Percentiles rank a stretch among this genome's conserved stretches.
These are phyloP conservation scores for Plasmodium relictum DNA, from an alignment of 169 alveolate species.

Conservation along the genomic window DNA sequence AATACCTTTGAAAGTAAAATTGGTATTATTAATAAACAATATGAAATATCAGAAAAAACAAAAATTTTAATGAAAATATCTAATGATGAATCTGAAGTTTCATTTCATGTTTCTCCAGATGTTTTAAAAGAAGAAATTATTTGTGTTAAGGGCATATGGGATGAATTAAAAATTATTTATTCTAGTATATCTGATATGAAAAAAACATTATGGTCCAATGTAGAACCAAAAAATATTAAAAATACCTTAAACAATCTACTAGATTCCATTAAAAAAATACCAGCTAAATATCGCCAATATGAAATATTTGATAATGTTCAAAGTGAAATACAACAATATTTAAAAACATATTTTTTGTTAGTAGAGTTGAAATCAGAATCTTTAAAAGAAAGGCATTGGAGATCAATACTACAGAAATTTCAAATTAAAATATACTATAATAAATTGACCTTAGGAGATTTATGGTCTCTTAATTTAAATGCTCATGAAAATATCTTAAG, in stretches of 20 bases:
- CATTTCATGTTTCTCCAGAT: constrained; percentile 90
- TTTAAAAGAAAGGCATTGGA: constrained; percentile 98
- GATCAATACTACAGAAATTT: constrained; percentile 87
- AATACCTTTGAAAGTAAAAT: constrained; percentile 61
- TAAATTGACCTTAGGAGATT: constrained; percentile 92
- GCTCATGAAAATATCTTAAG: constrained; percentile 82
- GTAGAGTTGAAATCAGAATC: constrained; percentile 96
- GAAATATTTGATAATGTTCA: constrained; percentile 95
- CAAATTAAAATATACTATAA: constrained; percentile 82
- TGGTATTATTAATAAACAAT: constrained; percentile 30
- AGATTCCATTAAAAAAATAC: constrained; percentile 89
- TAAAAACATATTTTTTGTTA: constrained; percentile 78
- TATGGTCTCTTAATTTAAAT: constrained; percentile 89
- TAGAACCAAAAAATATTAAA: constrained; percentile 90
- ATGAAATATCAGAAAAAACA: constrained; percentile 51
- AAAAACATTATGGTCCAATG: constrained; percentile 90
- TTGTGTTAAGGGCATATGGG: constrained; percentile 93
- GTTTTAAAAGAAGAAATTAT: constrained; percentile 90
- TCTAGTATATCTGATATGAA: constrained; percentile 85
- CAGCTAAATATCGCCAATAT: constrained; percentile 91
- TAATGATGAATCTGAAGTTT: constrained; percentile 85
- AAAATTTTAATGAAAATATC: constrained; percentile 44
- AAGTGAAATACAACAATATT: constrained; percentile 75
- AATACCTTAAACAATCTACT: constrained; percentile 90
- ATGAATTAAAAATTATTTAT: constrained; percentile 90